Base-by-base conservation (phyloP, 1,284 basidiomycete genomes). In the Pseudomicrostroma phylloplanum region DNA sequence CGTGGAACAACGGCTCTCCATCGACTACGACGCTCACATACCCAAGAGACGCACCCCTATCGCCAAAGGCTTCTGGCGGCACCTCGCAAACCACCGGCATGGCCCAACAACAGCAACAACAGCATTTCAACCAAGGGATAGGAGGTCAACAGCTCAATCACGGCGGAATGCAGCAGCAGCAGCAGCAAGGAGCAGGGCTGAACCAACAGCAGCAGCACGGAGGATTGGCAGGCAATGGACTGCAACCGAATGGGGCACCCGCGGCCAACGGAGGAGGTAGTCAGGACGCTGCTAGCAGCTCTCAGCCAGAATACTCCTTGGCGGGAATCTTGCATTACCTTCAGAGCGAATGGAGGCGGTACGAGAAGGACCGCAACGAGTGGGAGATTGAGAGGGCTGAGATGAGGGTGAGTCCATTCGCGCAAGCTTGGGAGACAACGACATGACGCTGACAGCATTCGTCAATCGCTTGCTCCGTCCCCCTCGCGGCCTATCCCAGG, bases 331-430 rank as follows among this genome's bases (percentile, higher is more conserved):
- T 99, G 64, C 94, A 98, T 82, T 97, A 92, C 80, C 85, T 98
- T 56, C 96, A 99, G 82, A 91, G 90, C 58, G 96, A 98, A 84
- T 97, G 93, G 91, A 85, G 96, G 66, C 85, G 91, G 19, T 81
- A 82, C 68, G 93, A 97, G 80, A 88, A 91, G 79, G 93, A 98
- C 82, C 86, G 94, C 74, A 98, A 99, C 80, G 93, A 97, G 81
- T 98, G 93, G 94, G 94, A 97, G 84, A 99, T 99, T 75, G 94
- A 98, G 82, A 84, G 94, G 71, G 94, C 96, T 41, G 94, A 98
- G 82, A 96, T 98, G 92, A 85, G 93, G 84, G 93, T 92, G 72
- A 74, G 89, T 86, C n/a, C 54, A 43, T 55, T 17, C n/a, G 15
- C 46, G 25, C 6, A 7, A 57, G 13, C 43, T 4, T 12, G 6